Evolutionary conservation across 2,329 filamentous ascomycete species (phyloP).

Genomic region (Botrytis byssoidea): DNA sequence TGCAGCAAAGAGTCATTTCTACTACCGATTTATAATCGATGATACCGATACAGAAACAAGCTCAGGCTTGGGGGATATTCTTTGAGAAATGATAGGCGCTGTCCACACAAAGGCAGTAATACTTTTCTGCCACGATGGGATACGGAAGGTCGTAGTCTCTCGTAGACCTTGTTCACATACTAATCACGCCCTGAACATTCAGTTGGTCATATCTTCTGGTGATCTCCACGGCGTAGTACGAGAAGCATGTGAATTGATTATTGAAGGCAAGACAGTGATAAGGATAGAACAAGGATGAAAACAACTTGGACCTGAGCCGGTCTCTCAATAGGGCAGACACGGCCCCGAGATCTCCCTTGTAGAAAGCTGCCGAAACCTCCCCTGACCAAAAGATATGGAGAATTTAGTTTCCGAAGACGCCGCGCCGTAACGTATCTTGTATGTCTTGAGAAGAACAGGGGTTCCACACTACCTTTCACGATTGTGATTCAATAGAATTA

Average conservation of each 20-base stretch:
- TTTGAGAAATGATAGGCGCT: constrained; percentile 8
- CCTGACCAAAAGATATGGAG: constrained; percentile 13
- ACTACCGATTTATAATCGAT: constrained; percentile 14
- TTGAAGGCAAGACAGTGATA: not conserved
- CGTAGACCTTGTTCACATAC: not conserved
- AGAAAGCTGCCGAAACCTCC: constrained; percentile 17
- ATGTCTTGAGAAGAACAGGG: constrained; percentile 4
- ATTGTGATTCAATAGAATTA: constrained; percentile 4
- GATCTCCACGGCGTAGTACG: constrained; percentile 6
- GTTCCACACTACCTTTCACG: constrained; percentile 2
- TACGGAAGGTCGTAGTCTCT: not conserved
- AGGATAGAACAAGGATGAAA: not conserved
- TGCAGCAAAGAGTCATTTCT: constrained; percentile 11
- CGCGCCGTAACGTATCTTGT: constrained; percentile 8
- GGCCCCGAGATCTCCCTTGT: constrained; percentile 9
- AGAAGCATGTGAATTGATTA: constrained; percentile 3
- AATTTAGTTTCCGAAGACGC: constrained; percentile 13
- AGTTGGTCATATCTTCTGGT: constrained; percentile 4
- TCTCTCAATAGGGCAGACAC: constrained; percentile 10
- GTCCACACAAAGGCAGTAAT: not conserved
- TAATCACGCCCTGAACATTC: not conserved
- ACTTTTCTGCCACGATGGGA: not conserved
- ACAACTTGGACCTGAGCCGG: constrained; percentile 4
- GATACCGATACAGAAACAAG: constrained; percentile 6
- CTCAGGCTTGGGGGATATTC: not conserved